phyloP scores from a whole-genome alignment of 2,329 filamentous ascomycete species.

The Celoporthe dispersa region DNA sequence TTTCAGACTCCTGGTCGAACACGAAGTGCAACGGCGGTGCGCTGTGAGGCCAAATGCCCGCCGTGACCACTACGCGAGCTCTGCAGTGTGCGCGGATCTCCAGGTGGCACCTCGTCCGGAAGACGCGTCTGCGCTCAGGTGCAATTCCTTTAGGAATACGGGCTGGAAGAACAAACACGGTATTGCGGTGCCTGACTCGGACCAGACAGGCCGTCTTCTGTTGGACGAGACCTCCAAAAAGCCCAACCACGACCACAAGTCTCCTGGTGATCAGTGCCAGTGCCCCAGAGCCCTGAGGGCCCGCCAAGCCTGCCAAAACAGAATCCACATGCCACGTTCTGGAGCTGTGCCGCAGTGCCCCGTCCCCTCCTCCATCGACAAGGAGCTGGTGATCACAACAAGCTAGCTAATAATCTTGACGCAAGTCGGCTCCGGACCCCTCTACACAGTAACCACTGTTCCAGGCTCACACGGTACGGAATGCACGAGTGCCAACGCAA shows the following conservation, averaged over 20 bases:
- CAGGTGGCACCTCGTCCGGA: not conserved
- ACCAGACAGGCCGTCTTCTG: not conserved
- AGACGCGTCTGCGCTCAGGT: not conserved
- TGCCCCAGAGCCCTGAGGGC: not conserved
- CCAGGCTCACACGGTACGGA: not conserved
- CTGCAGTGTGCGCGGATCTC: not conserved
- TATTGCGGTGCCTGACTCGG: not conserved
- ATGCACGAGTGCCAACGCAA: not conserved
- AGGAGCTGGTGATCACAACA: slow-evolving; percentile 1
- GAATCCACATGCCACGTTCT: slow-evolving; percentile 13
- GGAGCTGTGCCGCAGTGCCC: slow-evolving; percentile 6
- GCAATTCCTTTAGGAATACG: not conserved
- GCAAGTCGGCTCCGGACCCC: not conserved
- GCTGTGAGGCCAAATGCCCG: not conserved
- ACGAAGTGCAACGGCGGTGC: not conserved
- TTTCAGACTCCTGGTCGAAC: not conserved
- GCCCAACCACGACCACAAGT: not conserved
- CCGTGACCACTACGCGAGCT: not conserved
- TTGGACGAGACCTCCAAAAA: not conserved
- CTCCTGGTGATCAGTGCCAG: not conserved
- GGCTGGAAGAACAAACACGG: not conserved
- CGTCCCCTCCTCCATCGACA: not conserved
- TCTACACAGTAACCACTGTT: not conserved
- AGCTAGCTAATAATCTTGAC: not conserved
- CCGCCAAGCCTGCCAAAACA: not conserved